phyloP scores from a whole-genome alignment of 2,329 filamentous ascomycete species.

The Magnaporthiopsis rhizophila region DNA sequence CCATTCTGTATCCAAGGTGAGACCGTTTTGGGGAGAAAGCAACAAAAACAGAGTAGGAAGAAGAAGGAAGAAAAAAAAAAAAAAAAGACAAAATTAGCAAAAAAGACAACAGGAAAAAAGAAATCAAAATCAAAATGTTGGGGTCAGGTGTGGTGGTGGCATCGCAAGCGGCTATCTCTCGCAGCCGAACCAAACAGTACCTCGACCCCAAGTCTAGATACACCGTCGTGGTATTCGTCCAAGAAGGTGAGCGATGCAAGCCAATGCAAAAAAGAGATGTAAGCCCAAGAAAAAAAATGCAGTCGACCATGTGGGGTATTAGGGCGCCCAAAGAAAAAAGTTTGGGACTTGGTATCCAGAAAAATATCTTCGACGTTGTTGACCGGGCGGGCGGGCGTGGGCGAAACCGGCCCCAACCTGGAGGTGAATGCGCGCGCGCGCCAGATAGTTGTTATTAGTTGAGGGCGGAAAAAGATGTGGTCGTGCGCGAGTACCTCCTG shows the following conservation, averaged over 20 bases:
- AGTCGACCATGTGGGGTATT: not conserved
- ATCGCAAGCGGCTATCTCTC: not conserved
- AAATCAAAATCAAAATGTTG: not conserved
- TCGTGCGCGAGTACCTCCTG: not conserved
- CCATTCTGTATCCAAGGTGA: conserved; percentile 1
- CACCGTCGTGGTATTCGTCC: not conserved
- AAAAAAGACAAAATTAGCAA: no score
- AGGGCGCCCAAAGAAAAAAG: not conserved
- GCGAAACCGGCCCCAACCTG: no score
- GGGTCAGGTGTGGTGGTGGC: not conserved
- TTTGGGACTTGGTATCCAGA: not conserved
- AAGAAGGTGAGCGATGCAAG: not conserved
- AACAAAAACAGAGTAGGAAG: not conserved
- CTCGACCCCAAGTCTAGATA: not conserved
- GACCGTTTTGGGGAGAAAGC: not conserved
- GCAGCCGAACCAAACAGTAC: not conserved
- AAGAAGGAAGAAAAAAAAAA: not conserved
- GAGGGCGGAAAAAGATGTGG: not conserved
- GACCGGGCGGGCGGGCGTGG: not conserved
- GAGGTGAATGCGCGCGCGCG: not conserved
- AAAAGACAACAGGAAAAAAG: no score
- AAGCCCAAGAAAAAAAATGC: not conserved
- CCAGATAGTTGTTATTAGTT: not conserved
- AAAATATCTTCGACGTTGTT: not conserved
- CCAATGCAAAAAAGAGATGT: not conserved